Base-by-base conservation (phyloP, 495 filamentous ascomycete genomes). In the Rhizodiscina lignyota region DNA sequence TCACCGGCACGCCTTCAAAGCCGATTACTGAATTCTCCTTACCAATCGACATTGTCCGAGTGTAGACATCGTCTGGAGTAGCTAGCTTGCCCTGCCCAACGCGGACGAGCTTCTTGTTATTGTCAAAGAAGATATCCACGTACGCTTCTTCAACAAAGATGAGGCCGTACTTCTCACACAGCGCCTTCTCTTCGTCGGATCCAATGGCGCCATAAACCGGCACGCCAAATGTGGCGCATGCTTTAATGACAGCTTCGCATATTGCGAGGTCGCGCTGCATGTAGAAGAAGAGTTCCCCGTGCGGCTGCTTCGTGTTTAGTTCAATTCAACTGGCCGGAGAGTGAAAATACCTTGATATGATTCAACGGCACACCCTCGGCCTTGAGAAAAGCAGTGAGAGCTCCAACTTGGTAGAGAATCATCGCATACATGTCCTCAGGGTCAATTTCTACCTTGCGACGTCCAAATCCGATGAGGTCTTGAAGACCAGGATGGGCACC, bases 321-420 rank as follows among this genome's bases (percentile, higher is more conserved):
- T n/a, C n/a, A n/a, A n/a, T n/a, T n/a, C n/a, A n/a, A n/a, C n/a
- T n/a, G n/a, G n/a, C n/a, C n/a, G n/a, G n/a, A n/a, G n/a, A n/a
- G n/a, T n/a, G n/a, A n/a, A n/a, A n/a, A n/a, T n/a, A n/a, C n/a
- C 66, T 77, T 77, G 29, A 76, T 64, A 38, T 77, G 72, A 40
- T 70, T 55, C 27, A 77, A 47, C 4, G 53, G 55, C 3, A 72
- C 51, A 4, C 54, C 62, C 47, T 75, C 72, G 0, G 56, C 55
- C 18, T 69, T 61, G 12, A 75, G 49, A 32, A 74, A 68, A 3
- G 46, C 72, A 21, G 68, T 60, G 3, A 75, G 52, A 0, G 72
- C 68, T 0, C 70, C 70, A 27, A 75, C 61, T 43, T 74, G 70
- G 45, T 72, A 73, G n/a, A 70, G 37, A 2, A 62, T 61, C 28